Conservation (phyloP, 257 asterid species). For the Jacaranda mimosifolia region DNA sequence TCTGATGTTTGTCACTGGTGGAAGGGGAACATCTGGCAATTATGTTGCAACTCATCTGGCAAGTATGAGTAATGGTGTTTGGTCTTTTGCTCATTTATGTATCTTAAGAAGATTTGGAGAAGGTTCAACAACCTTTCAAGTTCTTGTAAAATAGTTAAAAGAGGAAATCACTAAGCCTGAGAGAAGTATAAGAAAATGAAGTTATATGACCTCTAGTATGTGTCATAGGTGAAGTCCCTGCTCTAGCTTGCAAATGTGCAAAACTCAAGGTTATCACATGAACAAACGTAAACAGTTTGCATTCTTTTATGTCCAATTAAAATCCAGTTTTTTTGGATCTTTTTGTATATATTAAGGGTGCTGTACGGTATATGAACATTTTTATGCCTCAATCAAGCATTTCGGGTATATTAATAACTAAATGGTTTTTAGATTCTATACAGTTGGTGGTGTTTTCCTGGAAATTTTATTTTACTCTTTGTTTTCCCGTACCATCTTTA, state of each 20-base stretch:
- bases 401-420: no score
- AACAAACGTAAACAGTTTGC: not conserved
- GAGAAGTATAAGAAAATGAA: not conserved
- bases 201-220: not conserved
- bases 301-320: not conserved
- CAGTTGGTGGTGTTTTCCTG: no score
- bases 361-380: no score
- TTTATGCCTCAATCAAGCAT: no score
- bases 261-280: not conserved
- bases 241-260: not conserved
- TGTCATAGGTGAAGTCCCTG: not conserved
- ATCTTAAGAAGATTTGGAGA: not conserved
- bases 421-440: no score
- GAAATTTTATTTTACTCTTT: no score
- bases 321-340: not conserved
- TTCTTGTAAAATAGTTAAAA: not conserved
- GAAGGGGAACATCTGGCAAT: no score
- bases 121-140: not conserved
- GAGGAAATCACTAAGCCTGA: not conserved
- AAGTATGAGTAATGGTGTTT: not conserved
- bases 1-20: no score
- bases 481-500: no score
- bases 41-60: no score
- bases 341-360: no score
- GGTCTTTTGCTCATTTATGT: no score